Evolutionary conservation across 2,329 filamentous ascomycete species (phyloP).

Genomic region (Alternaria sp.): DNA sequence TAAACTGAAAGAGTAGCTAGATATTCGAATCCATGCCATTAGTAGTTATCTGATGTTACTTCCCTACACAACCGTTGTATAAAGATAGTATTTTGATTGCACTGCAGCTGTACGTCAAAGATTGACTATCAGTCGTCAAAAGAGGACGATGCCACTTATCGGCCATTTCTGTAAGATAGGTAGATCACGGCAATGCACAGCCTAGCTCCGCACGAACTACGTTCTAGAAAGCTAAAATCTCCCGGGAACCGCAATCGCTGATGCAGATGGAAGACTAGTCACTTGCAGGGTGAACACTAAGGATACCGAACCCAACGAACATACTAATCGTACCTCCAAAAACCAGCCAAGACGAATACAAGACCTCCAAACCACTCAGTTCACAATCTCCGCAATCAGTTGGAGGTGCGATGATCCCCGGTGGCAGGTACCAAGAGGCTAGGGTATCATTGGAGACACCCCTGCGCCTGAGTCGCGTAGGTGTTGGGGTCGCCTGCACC

Average conservation of each 20-base stretch:
- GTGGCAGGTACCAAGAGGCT: not conserved
- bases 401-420: not conserved
- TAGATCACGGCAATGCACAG: conserved; percentile 3
- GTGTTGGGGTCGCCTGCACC: conserved; percentile 7
- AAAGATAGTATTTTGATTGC: not conserved
- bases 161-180: not conserved
- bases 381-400: not conserved
- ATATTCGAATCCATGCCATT: not conserved
- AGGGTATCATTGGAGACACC: conserved; percentile 8
- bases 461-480: conserved; percentile 11
- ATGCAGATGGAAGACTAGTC: not conserved
- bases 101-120: not conserved
- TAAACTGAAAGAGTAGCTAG: conserved; percentile 54
- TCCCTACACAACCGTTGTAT: not conserved
- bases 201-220: not conserved
- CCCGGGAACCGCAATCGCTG: not conserved
- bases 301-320: not conserved
- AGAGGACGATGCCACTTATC: not conserved
- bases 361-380: not conserved
- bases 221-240: not conserved
- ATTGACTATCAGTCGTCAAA: not conserved
- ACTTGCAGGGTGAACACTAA: not conserved
- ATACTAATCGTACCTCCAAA: not conserved
- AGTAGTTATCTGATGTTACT: not conserved
- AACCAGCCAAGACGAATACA: not conserved